Evolutionary conservation across 2,329 filamentous ascomycete species (phyloP).

Genomic region (Verticillium isaacii): DNA sequence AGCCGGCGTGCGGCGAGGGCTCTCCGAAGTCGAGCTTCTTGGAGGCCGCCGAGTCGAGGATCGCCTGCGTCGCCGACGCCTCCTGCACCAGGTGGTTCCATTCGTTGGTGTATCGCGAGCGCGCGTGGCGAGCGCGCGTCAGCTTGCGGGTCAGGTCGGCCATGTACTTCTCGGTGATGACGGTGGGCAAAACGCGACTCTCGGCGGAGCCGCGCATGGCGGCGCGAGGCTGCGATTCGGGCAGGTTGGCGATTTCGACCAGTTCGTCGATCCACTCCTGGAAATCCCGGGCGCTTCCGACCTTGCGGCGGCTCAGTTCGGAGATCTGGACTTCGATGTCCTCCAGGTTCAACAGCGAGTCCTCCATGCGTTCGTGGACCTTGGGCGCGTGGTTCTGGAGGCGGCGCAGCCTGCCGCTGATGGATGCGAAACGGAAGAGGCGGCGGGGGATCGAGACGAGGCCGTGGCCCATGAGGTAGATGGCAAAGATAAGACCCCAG

Average conservation of each 20-base stretch:
- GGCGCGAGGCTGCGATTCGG: constrained; percentile 52
- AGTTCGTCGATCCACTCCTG: constrained; percentile 96
- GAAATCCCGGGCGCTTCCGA: constrained; percentile 68
- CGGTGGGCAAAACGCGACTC: constrained; percentile 58
- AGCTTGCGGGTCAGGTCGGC: constrained; percentile 83
- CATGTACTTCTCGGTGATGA: constrained; percentile 90
- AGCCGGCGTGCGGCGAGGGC: constrained; percentile 48
- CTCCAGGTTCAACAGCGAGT: constrained; percentile 74
- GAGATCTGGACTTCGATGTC: constrained; percentile 76
- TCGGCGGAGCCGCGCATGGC: constrained; percentile 35
- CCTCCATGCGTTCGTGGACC: constrained; percentile 81
- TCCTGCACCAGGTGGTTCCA: constrained; percentile 77
- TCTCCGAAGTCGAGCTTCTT: constrained; percentile 73
- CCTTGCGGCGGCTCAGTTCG: constrained; percentile 77
- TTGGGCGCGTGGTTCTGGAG: constrained; percentile 76
- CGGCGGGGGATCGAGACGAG: constrained; percentile 84
- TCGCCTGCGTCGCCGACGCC: constrained; percentile 70
- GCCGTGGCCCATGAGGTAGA: constrained; percentile 97
- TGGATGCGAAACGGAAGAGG: constrained; percentile 73
- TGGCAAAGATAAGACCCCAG: constrained; percentile 86
- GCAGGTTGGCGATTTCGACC: constrained; percentile 67
- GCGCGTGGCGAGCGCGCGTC: constrained; percentile 75
- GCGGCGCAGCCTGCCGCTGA: constrained; percentile 67
- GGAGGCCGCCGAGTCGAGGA: constrained; percentile 78
- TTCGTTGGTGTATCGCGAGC: constrained; percentile 76